Base-by-base conservation (phyloP, 345 rosid species). In the Limnanthes douglasii region DNA sequence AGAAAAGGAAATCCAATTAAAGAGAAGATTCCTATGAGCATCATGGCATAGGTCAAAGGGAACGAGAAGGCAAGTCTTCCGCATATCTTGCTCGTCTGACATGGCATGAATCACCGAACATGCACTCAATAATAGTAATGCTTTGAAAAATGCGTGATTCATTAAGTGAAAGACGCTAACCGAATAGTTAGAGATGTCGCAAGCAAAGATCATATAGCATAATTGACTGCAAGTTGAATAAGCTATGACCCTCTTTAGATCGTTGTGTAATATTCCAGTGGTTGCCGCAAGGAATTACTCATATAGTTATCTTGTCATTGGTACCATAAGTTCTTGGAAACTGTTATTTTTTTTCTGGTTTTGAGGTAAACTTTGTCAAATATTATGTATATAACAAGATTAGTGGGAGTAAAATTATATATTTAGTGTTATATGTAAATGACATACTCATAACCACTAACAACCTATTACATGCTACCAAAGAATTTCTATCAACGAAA, bases 81-180 rank as follows among this genome's bases (percentile, higher is more conserved):
- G 31, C 9, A 28, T 17, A 43, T 43, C 38, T 43, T 47, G 27
- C 18, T 28, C 27, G 37, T 46, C 35, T 13, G 35, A 36, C 35
- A 46, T 26, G 18, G 35, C 52, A 27, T 46, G 52, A 36, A 25
- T 46, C 43, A 46, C 35, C 11, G 32, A 37, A 37, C 43, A 34
- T 35, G 26, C 43, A 46, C 43, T 26, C 12, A 35, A 8, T 25
- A 46, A 37, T 37, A 46, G 36, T 35, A 37, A 26, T 46, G 52
- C 43, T 46, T 46, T 46, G 26, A 36, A 46, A 26, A 46, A 46
- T 4, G 29, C 11, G 13, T 41, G 45, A 39, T 39, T 28, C 32
- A 28, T 28, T 28, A 28, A 28, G 13, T 28, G 32, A 28, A 9
- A 28, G 29, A 28, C 6, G 32, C 14, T 28, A 28, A 11, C 32